Base-by-base conservation (phyloP, 208 protist genomes). In the Acanthamoeba polyphaga region DNA sequence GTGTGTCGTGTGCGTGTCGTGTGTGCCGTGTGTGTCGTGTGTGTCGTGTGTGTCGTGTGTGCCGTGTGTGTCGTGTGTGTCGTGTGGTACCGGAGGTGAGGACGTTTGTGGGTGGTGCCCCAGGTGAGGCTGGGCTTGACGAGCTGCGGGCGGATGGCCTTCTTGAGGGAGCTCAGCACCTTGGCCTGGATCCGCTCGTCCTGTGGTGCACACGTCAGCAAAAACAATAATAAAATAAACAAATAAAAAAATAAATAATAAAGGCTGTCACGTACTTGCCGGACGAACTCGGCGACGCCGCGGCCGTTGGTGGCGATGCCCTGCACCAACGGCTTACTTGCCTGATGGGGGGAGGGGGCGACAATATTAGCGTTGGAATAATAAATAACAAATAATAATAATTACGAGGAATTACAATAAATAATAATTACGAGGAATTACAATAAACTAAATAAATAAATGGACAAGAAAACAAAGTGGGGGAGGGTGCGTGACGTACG, bases 141-240 rank as follows among this genome's bases (percentile, higher is more conserved):
- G 1, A 82, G 43, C 34, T 51, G 74, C 46, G 17, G 43, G 4
- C 74, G 32, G 24, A 82, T 15, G 9, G 74, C 74, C 46, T 53
- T 82, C 9, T 24, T 13, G 38, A 82, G 74, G 7, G 74, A 82
- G 24, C 74, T 82, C 74, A 82, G 74, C 43, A 82, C 74, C 46
- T 82, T 82, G 15, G 74, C 74, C 24, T 82, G 74, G 22, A 82
- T 82, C 5, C 74, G 74, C 38, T 82, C 74, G 0, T 38, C 74
- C 74, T 82, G 74, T 17, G n/a, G n/a, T 19, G 19, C 60, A 8
- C 60, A 0, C 60, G 55, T 60, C 19, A 22, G 10, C 10, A 60
- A 22, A 60, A 38, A 38, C 3, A 38, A 38, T 38, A 3, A 38
- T 38, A 38, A 38, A 3, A 38, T 1, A 38, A 3, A 1, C 3